phyloP scores from a whole-genome alignment of 768 basidiomycete species.

The Thelephora ganbajun region DNA sequence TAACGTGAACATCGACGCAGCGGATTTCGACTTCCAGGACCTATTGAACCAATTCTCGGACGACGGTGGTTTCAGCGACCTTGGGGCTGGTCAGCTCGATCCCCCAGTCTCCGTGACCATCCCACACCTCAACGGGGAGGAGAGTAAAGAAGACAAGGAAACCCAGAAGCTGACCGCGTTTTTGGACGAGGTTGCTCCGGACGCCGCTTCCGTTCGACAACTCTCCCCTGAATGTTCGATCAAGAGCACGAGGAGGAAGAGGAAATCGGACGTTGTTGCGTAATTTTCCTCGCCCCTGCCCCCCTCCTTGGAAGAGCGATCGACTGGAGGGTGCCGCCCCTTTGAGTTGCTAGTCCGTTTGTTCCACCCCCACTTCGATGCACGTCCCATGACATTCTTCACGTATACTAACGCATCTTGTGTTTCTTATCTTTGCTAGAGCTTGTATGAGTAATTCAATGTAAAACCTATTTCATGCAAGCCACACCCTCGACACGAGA shows the following conservation, averaged over 20 bases:
- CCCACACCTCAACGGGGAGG: slow-evolving; percentile 11
- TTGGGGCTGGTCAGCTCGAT: slow-evolving; percentile 19
- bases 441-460: too few relatives aligned
- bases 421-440: too few relatives aligned
- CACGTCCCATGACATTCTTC: too few relatives aligned
- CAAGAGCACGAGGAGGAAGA: not conserved
- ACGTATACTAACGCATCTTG: too few relatives aligned
- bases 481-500: too few relatives aligned
- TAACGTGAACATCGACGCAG: not conserved
- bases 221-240: not conserved
- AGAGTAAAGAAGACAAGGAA: slow-evolving; percentile 12
- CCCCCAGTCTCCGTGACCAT: slow-evolving; percentile 19
- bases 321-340: too few relatives aligned
- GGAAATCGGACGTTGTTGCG: not conserved
- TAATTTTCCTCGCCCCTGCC: too few relatives aligned
- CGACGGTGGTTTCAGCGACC: slow-evolving; percentile 16
- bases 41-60: slow-evolving; percentile 26
- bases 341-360: too few relatives aligned
- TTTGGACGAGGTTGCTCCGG: slow-evolving; percentile 27
- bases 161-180: slow-evolving; percentile 27
- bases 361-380: too few relatives aligned
- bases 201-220: slow-evolving; percentile 4
- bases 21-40: slow-evolving; percentile 25
- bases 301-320: too few relatives aligned
- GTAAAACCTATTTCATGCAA: too few relatives aligned